These are phyloP conservation scores for Mycena rosella DNA, from an alignment of 768 basidiomycete genomes.

Conservation along the genomic window DNA sequence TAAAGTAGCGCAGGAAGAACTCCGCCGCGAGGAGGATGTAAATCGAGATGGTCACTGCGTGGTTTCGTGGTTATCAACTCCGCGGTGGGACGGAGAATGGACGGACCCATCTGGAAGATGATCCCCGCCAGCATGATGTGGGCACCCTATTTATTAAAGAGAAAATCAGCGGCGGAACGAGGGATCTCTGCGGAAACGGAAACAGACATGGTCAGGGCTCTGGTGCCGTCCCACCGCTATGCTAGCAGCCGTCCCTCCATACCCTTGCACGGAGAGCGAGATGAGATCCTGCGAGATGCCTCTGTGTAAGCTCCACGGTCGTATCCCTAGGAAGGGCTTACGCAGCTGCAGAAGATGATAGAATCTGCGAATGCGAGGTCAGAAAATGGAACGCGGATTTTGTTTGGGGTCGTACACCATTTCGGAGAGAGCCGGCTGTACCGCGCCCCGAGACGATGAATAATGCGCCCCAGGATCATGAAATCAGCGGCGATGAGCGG, in stretches of 20 bases:
- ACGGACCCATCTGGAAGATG: constrained; percentile 34
- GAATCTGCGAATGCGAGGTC: constrained; percentile 11
- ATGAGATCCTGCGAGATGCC: constrained; percentile 14
- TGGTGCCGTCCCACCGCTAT: constrained; percentile 18
- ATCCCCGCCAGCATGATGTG: constrained; percentile 40
- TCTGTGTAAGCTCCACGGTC: no score
- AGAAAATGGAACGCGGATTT: not conserved
- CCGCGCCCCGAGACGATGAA: constrained; percentile 22
- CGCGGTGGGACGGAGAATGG: no score
- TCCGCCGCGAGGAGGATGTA: constrained; percentile 58
- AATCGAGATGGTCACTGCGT: constrained; percentile 57
- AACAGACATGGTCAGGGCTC: constrained; percentile 25
- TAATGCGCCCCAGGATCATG: constrained; percentile 32
- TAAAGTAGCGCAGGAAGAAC: constrained; percentile 56
- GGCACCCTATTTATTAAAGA: not conserved
- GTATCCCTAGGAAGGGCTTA: not conserved
- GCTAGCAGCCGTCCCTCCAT: constrained; percentile 19
- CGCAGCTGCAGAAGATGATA: constrained; percentile 31
- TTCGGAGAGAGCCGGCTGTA: constrained; percentile 33
- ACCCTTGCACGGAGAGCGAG: constrained; percentile 28
- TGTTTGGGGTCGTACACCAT: constrained; percentile 11
- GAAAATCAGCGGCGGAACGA: not conserved
- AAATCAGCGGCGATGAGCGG: constrained; percentile 33
- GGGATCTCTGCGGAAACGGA: not conserved
- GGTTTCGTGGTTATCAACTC: constrained; percentile 2